These are phyloP conservation scores for Lactifluus volemus DNA, from an alignment of 768 basidiomycete species.

Conservation along the genomic window DNA sequence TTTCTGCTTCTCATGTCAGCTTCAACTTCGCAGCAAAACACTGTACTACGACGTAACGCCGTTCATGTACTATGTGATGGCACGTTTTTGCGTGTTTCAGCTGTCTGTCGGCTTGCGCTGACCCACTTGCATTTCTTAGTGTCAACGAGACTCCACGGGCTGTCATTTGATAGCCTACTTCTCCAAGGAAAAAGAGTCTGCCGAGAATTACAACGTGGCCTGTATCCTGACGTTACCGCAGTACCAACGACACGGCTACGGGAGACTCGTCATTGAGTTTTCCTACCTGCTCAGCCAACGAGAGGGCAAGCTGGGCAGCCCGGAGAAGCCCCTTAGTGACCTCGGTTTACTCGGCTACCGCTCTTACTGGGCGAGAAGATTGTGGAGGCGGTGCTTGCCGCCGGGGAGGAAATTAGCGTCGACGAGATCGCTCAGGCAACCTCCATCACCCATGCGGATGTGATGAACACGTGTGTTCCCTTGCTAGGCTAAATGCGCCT, in stretches of 20 bases:
- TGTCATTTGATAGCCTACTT: slow-evolving; percentile 97
- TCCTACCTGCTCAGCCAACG: slow-evolving; percentile 97
- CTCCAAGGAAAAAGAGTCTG: slow-evolving; percentile 97
- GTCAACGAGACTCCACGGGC: slow-evolving; percentile 77
- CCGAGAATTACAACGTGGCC: slow-evolving; percentile 97
- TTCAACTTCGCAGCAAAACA: slow-evolving; percentile 61
- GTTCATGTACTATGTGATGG: slow-evolving; percentile 99
- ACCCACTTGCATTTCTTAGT: slow-evolving; percentile 33
- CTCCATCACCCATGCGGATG: slow-evolving; percentile 88
- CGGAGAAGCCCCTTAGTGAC: slow-evolving; percentile 96
- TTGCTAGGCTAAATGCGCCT: background rate
- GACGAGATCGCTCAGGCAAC: slow-evolving; percentile 97
- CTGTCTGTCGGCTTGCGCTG: background rate
- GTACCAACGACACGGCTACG: slow-evolving; percentile 94
- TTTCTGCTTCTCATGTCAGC: background rate
- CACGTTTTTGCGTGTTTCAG: slow-evolving; percentile 26
- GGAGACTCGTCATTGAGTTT: slow-evolving; percentile 93
- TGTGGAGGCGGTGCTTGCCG: slow-evolving; percentile 74
- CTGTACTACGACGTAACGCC: slow-evolving; percentile 99
- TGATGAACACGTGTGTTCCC: slow-evolving; percentile 91
- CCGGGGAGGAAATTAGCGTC: slow-evolving; percentile 70
- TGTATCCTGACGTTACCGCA: slow-evolving; percentile 99
- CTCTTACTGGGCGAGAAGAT: slow-evolving; percentile 97
- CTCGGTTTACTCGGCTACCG: slow-evolving; percentile 88
- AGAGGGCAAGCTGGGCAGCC: slow-evolving; percentile 91